A percentile compares a stretch with the other conserved stretches of the same genome.
Conservation (phyloP, 257 asterid species). For the Solanum habrochaites region DNA sequence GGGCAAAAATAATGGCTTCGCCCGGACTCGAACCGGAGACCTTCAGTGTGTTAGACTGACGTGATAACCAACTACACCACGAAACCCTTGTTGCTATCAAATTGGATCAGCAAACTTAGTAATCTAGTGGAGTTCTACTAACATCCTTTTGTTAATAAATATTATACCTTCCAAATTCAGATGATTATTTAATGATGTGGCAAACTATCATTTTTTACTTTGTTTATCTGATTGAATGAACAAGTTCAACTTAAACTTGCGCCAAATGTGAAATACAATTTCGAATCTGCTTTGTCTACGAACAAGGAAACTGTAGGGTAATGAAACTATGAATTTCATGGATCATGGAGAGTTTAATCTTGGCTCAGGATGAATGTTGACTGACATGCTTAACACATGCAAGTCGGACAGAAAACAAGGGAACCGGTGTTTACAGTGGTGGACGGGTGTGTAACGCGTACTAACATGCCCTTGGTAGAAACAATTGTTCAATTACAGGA, state of each 20-base stretch:
- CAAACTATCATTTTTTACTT: neutral
- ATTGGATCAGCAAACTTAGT: neutral
- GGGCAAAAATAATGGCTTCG: conserved; percentile 31
- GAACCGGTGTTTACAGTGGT: too few species aligned
- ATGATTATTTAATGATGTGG: neutral
- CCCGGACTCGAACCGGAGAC: conserved; percentile 74
- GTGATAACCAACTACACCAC: conserved; percentile 94
- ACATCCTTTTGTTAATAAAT: neutral
- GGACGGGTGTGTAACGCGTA: neutral
- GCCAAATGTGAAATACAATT: neutral
- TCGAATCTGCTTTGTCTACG: too few species aligned
- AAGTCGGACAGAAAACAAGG: neutral
- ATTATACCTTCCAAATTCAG: neutral
- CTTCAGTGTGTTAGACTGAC: conserved; percentile 94
- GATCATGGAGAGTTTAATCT: neutral
- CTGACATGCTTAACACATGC: neutral
- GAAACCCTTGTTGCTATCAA: conserved; percentile 21
- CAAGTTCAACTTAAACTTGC: neutral
- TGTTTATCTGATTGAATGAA: neutral
- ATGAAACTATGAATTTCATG: neutral
- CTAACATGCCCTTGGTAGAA: neutral
- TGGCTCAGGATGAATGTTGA: neutral
- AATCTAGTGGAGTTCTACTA: too few species aligned
- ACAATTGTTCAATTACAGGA: neutral
- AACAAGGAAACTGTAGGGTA: neutral